Evolutionary conservation across 2,329 filamentous ascomycete species (phyloP), one percentile per base, ranked within the genome.

Genomic region (Venturia effusa): DNA sequence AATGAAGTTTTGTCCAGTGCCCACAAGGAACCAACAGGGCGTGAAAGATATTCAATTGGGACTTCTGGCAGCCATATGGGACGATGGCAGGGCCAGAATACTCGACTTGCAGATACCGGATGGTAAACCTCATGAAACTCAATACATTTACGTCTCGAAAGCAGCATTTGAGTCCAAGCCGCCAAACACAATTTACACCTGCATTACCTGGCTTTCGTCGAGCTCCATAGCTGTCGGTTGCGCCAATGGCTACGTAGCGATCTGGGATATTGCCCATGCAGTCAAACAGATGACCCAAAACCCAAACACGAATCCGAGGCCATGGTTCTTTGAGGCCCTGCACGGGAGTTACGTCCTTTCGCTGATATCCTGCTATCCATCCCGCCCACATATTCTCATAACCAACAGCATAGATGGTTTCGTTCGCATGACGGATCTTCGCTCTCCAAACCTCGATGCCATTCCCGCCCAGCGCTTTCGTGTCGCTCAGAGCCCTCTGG

Each of bases 1-100:
- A 10, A 73, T 87, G 34, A 76, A 78, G 65, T 88, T 84, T 83
- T 84, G 83, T 70, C 82, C 81, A 13, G 73, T 81, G 59, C 69
- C 71, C 27, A 39, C 32, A 43, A 30, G 54, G 40, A 61, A 66
- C n/a, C 67, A 72, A 27, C 67, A 72, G 1, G 68, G 73, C 15
- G 70, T 76, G 30, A 65, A 71, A 55, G 68, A 71, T 30, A 68
- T 65, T 17, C 69, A 67, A 39, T 71, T 85, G 41, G 83, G 83
- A 0, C 72, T 86, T 7, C 74, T 87, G 30, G 84, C 82, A 4
- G 78, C 78, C 13, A 71, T 86, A 1, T 86, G 81, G 75, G 78
- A 76, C n/a, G 85, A 88, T 69, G 84, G 84, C 5, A 75, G 71
- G 59, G 72, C 84, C 4, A 76, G 83, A 64, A 76, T 87, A 4